Percentiles rank a stretch among this genome's conserved stretches.
phyloP scores from a whole-genome alignment of 2,329 filamentous ascomycete genomes.

The Fusarium sarcochroum region DNA sequence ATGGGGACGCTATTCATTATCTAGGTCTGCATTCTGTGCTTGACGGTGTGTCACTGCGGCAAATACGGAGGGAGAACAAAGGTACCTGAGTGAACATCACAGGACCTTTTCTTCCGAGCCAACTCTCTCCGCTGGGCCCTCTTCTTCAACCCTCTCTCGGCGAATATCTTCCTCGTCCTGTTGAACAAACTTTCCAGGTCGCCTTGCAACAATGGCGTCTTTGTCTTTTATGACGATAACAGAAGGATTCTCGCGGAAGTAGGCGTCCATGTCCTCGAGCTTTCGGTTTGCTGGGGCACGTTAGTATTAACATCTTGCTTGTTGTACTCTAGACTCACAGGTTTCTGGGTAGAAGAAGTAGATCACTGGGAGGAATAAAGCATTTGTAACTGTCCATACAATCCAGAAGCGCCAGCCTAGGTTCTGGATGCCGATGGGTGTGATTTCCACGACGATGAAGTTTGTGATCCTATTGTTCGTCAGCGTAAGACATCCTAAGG shows the following conservation, averaged over 20 bases:
- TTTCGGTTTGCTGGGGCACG: slow-evolving; percentile 36
- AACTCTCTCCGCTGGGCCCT: too few relatives aligned
- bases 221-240: slow-evolving; percentile 64
- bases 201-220: slow-evolving; percentile 59
- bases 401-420: slow-evolving; percentile 67
- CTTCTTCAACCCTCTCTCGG: slow-evolving; percentile 1
- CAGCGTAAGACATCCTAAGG: neutral
- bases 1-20: slow-evolving; percentile 29
- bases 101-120: slow-evolving; percentile 7
- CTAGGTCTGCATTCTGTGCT: slow-evolving; percentile 24
- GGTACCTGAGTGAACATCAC: neutral
- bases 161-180: slow-evolving; percentile 25
- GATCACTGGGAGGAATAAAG: slow-evolving; percentile 61
- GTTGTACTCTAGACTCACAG: neutral
- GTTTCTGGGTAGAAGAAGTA: slow-evolving; percentile 66
- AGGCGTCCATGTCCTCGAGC: slow-evolving; percentile 53
- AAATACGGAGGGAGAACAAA: slow-evolving; percentile 26
- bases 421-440: slow-evolving; percentile 56
- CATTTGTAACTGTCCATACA: slow-evolving; percentile 65
- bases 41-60: slow-evolving; percentile 11
- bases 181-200: slow-evolving; percentile 23
- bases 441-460: slow-evolving; percentile 54
- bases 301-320: slow-evolving; percentile 10
- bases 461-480: slow-evolving; percentile 40
- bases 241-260: slow-evolving; percentile 54